These are phyloP conservation scores for Fusarium sp. DNA, from an alignment of 2,329 filamentous ascomycete genomes.

Conservation along the genomic window DNA sequence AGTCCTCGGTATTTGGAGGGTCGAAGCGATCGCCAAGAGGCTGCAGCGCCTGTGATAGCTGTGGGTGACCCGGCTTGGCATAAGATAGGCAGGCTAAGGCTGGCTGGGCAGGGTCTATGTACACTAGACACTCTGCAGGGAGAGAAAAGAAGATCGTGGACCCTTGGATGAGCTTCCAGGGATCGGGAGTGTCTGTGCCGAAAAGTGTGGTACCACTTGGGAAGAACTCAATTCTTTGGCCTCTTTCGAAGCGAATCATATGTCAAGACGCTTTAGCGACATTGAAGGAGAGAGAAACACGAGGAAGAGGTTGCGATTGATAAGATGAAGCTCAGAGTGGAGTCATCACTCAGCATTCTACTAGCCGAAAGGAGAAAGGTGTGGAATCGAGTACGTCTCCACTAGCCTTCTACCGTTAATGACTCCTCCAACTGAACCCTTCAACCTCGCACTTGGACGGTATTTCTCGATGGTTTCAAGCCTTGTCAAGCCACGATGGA, in stretches of 20 bases:
- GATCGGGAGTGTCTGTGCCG: constrained; percentile 16
- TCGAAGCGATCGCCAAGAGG: constrained; percentile 34
- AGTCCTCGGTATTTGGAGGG: constrained; percentile 2
- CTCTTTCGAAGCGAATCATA: constrained; percentile 11
- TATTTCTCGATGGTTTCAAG: constrained; percentile 24
- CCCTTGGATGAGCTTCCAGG: background rate
- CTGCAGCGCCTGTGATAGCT: constrained; percentile 13
- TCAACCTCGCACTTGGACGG: constrained; percentile 8
- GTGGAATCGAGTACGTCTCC: background rate
- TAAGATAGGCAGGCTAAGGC: constrained; percentile 2
- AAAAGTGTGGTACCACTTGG: background rate
- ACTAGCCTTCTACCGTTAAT: constrained; percentile 1
- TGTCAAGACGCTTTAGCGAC: background rate
- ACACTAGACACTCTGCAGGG: background rate
- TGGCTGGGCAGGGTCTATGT: background rate
- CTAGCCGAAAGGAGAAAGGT: background rate
- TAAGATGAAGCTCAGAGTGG: constrained; percentile 37
- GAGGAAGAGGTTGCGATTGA: constrained; percentile 34
- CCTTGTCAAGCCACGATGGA: constrained; percentile 31
- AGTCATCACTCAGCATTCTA: background rate
- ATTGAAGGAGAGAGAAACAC: background rate
- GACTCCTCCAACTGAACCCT: background rate
- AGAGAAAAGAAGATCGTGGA: background rate
- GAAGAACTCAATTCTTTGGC: constrained; percentile 5
- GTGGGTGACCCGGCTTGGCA: constrained; percentile 40